These are phyloP conservation scores for Exserohilum turcica DNA, from an alignment of 2,329 filamentous ascomycete genomes.

Conservation along the genomic window DNA sequence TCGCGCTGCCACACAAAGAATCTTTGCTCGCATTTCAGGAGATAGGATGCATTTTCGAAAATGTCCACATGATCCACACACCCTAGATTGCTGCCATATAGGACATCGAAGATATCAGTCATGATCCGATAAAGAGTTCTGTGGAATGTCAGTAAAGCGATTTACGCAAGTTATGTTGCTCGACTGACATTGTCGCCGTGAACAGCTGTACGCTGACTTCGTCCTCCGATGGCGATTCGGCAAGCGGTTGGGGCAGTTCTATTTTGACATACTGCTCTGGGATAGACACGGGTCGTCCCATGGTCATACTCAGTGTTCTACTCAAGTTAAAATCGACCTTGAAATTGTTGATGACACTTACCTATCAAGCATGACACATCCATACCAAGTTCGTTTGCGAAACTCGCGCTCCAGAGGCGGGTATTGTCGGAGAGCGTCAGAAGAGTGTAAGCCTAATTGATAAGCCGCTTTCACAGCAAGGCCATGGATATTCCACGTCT, in stretches of 20 bases:
- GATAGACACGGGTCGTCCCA: slow-evolving; percentile 56
- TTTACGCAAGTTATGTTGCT: too few relatives aligned
- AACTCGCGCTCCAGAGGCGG: slow-evolving; percentile 54
- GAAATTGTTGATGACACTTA: slow-evolving; percentile 18
- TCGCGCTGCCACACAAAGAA: slow-evolving; percentile 47
- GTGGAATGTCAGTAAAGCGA: background rate
- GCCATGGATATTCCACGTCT: slow-evolving; percentile 61
- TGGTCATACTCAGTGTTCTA: slow-evolving; percentile 58
- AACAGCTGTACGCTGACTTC: slow-evolving; percentile 35
- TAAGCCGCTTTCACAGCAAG: slow-evolving; percentile 58
- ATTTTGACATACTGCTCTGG: slow-evolving; percentile 53
- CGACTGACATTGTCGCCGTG: slow-evolving; percentile 43
- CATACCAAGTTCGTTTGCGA: slow-evolving; percentile 57
- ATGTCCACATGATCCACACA: slow-evolving; percentile 28
- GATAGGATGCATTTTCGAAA: slow-evolving; percentile 35
- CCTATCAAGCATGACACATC: slow-evolving; percentile 56
- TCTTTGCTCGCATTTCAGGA: slow-evolving; percentile 48
- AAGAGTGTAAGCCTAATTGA: slow-evolving; percentile 59
- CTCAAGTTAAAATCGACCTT: background rate
- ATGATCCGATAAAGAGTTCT: slow-evolving; percentile 44
- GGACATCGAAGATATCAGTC: slow-evolving; percentile 46
- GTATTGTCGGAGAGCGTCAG: slow-evolving; percentile 45
- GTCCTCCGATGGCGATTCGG: background rate
- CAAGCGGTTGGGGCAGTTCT: slow-evolving; percentile 32
- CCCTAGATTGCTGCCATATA: slow-evolving; percentile 55